These are phyloP conservation scores for Lodderomyces theae DNA, from an alignment of 1,139 yeast genomes.

Conservation along the genomic window DNA sequence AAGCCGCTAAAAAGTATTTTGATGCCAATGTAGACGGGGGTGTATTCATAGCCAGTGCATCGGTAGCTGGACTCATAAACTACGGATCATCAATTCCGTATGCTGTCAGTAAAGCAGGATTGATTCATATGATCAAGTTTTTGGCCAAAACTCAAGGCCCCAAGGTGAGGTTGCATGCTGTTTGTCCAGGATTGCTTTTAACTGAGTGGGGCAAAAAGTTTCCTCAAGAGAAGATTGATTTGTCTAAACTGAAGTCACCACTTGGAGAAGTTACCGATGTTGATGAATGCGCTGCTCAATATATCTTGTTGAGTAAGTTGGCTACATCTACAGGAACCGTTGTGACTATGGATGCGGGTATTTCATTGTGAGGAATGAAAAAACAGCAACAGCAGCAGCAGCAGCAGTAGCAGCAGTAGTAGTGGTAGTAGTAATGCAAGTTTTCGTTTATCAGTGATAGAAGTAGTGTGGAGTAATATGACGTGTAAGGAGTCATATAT, in stretches of 20 bases:
- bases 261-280: slow-evolving; percentile 25
- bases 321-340: slow-evolving; percentile 31
- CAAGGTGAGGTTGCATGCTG: slow-evolving; percentile 32
- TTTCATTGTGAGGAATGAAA: slow-evolving; percentile 11
- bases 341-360: slow-evolving; percentile 29
- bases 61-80: slow-evolving; percentile 34
- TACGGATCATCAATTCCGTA: slow-evolving; percentile 39
- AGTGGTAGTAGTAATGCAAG: no score
- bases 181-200: slow-evolving; percentile 37
- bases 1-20: slow-evolving; percentile 29
- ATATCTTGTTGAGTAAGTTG: slow-evolving; percentile 27
- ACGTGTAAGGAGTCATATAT: no score
- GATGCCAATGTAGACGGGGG: slow-evolving; percentile 33
- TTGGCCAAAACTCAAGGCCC: slow-evolving; percentile 37
- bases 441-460: no score
- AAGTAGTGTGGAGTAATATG: no score
- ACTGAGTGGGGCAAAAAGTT: slow-evolving; percentile 40
- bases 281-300: slow-evolving; percentile 33
- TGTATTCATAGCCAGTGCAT: slow-evolving; percentile 32
- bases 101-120: slow-evolving; percentile 36
- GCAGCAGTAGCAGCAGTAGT: no score
- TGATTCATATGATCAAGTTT: slow-evolving; percentile 33
- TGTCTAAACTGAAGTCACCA: slow-evolving; percentile 22
- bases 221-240: slow-evolving; percentile 24
- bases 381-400: no score